Evolutionary conservation across 2,329 filamentous ascomycete species (phyloP).

Genomic region (Talaromyces albobiverticillius): DNA sequence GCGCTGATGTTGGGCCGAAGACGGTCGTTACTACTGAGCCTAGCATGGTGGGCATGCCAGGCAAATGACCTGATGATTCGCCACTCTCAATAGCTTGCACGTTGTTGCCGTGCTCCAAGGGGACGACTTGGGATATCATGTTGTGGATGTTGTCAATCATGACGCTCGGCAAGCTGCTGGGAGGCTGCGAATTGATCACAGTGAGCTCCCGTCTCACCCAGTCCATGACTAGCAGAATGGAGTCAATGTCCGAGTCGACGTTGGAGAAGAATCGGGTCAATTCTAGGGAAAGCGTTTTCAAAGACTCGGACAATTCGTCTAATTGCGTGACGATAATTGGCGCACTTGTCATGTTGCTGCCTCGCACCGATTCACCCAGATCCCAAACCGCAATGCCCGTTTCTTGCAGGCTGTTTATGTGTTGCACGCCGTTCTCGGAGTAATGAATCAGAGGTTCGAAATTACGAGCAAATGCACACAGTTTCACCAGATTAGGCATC

Average conservation of each 20-base stretch:
- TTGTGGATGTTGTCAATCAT: constrained; percentile 82
- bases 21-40: constrained; percentile 68
- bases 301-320: constrained; percentile 78
- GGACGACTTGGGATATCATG: constrained; percentile 59
- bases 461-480: constrained; percentile 82
- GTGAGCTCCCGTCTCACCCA: constrained; percentile 86
- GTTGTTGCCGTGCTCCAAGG: constrained; percentile 33
- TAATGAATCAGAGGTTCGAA: constrained; percentile 96
- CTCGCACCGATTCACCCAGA: constrained; percentile 82
- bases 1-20: constrained; percentile 76
- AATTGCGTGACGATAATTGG: constrained; percentile 81
- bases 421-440: constrained; percentile 80
- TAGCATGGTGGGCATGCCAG: constrained; percentile 59
- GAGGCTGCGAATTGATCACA: constrained; percentile 61
- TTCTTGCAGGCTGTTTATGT: constrained; percentile 84
- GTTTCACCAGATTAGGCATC: constrained; percentile 83
- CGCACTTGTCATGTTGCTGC: constrained; percentile 86
- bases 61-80: constrained; percentile 18
- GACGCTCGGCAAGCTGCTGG: constrained; percentile 62
- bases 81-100: background rate
- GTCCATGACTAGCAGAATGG: constrained; percentile 91
- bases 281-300: constrained; percentile 80
- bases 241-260: constrained; percentile 89
- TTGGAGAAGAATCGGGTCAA: constrained; percentile 90
- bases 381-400: constrained; percentile 95